Evolutionary conservation across 192 early-diverging fungal species (phyloP), one percentile per base, ranked within the genome.

Genomic region (Phlyctochytrium arcticum): DNA sequence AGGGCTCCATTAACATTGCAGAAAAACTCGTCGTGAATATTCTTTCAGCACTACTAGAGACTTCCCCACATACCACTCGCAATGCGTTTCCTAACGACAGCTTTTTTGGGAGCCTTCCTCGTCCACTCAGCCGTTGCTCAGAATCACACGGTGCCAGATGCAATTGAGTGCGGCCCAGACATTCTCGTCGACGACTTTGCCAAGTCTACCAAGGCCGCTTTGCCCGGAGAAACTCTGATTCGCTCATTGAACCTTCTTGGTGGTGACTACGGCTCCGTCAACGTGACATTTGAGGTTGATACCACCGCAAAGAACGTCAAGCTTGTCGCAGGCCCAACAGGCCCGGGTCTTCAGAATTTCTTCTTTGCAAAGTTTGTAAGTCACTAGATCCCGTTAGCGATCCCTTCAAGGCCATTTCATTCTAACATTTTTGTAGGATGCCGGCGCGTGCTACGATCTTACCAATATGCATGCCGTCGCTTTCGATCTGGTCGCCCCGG

Each of bases 351-450:
- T 8, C 5, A 24, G 34, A 71, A 71, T 57, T 71, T 60, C 65
- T 75, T 44, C 48, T 75, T 71, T 37, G 21, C 42, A 42, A 75
- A 75, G 60, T 72, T 75, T 33, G 68, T 44, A 44, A 44, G 39
- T 44, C 37, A 42, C 9, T n/a, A 42, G 8, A 42, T n/a, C 8
- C 37, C n/a, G 37, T 42, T 42, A 10, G 37, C n/a, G 37, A n/a
- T 42, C 9, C n/a, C 37, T 42, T n/a, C 37, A 42, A 42, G 8
- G 37, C 8, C 9, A 10, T 10, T 42, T 10, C 9, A 42, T 42
- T 42, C 37, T 42, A 42, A 42, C n/a, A 10, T 42, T 42, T 42
- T 8, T 44, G 12, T 44, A 44, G 39, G 64, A 72, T 49, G 36
- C 54, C 26, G 34, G 32, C 7, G 73, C 60, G 15, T 75, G 73